Base-by-base conservation (phyloP, 2,329 filamentous ascomycete species). In the Remersonia thermophila region DNA sequence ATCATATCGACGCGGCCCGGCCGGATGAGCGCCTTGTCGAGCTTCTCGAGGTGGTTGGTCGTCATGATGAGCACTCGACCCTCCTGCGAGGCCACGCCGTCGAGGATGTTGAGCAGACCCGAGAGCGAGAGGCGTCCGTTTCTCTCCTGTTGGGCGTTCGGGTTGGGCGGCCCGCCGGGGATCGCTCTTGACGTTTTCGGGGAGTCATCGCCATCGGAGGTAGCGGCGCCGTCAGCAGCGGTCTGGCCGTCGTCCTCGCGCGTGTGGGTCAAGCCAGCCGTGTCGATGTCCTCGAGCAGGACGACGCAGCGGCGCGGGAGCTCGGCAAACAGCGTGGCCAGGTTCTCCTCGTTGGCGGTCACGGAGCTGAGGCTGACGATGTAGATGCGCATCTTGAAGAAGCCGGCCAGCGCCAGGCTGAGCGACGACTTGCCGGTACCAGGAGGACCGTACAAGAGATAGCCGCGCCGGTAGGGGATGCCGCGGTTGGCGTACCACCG, bases 401-500 rank as follows among this genome's bases (percentile, higher is more conserved):
- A 69, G 4, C 80, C 80, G 0, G 80, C 78, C 33, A 83, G 65
- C 0, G 80, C 80, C 29, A 84, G 67, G 44, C 73, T 78, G 1
- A 85, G 65, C 31, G 76, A 81, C 30, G 75, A 81, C 57, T 89
- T 91, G 11, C 83, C 83, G 0, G 82, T 87, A 1, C 83, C 83
- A 0, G 83, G 83, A 0, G 83, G 83, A 0, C 85, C 85, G 45
- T 87, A 67, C 12, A 93, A 73, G 0, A 93, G 69, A 50, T 91
- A 93, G 0, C 85, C 86, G 4, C 85, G 70, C 11, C 85, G 73
- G 54, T 93, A 93, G 0, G 86, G 85, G 20, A 93, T 89, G 1
- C 85, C 85, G 6, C 84, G 71, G 46, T 83, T 80, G 0, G 78
- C 69, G 53, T 94, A 93, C 83, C 84, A 93, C n/a, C 76, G 66